Percentiles rank a stretch among this genome's conserved stretches.
Evolutionary conservation across 179 eudicot species (phyloP).

Genomic region (Silene coronaria): DNA sequence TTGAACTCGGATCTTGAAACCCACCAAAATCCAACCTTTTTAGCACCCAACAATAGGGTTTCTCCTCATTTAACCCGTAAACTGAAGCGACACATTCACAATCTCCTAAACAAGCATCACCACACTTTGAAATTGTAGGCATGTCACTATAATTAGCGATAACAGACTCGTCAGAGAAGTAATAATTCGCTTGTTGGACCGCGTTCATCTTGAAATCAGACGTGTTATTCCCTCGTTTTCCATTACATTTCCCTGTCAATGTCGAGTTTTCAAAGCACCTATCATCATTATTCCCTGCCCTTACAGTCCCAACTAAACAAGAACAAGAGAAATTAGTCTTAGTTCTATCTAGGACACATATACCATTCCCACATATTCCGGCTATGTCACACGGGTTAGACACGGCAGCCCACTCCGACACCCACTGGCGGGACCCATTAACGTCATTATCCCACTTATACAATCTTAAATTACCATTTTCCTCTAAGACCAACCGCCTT

Average conservation of each 20-base stretch:
- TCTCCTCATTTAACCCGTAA: constrained; percentile 69
- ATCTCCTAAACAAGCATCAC: constrained; percentile 62
- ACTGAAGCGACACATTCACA: constrained; percentile 93
- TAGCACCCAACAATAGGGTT: constrained; percentile 77
- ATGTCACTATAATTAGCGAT: constrained; percentile 71
- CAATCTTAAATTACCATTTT: constrained; percentile 61
- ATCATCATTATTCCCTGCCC: constrained; percentile 23
- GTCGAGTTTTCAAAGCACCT: constrained; percentile 53
- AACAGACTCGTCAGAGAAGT: constrained; percentile 50
- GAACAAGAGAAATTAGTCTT: constrained; percentile 65
- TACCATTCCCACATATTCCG: constrained; percentile 81
- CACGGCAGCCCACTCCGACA: constrained; percentile 84
- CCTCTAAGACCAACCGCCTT: constrained; percentile 52
- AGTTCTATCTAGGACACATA: constrained; percentile 54
- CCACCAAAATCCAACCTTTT: constrained; percentile 79
- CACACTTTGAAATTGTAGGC: constrained; percentile 55
- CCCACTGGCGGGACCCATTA: constrained; percentile 81
- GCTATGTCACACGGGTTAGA: constrained; percentile 85
- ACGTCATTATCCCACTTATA: constrained; percentile 71
- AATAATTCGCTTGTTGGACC: constrained; percentile 64
- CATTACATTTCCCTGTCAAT: constrained; percentile 52
- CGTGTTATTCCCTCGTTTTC: constrained; percentile 30
- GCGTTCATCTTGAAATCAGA: constrained; percentile 43
- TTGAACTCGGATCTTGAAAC: constrained; percentile 72
- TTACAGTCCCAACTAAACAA: constrained; percentile 58